These are phyloP conservation scores for Tuber indicum DNA, from an alignment of 495 filamentous ascomycete species.

Conservation along the genomic window DNA sequence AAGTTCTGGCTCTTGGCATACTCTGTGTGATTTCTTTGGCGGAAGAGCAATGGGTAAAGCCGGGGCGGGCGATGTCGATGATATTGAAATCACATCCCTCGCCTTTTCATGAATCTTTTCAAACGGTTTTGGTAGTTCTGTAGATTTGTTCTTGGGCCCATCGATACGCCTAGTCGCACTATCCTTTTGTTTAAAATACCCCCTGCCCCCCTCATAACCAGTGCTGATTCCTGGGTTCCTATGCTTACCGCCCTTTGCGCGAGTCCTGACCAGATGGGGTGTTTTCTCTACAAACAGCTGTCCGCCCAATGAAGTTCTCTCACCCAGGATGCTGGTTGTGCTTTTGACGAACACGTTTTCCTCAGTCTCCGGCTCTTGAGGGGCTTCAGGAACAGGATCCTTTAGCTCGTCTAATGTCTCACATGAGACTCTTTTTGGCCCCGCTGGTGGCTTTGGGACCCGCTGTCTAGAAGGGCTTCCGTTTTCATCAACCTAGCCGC, in stretches of 20 bases:
- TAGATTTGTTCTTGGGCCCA: not conserved
- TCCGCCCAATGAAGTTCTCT: not conserved
- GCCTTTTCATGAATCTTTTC: not conserved
- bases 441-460: not conserved
- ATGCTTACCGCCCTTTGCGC: not conserved
- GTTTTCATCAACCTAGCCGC: conserved; percentile 13
- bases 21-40: not conserved
- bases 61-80: not conserved
- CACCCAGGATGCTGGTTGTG: not conserved
- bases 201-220: not conserved
- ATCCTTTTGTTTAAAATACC: not conserved
- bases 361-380: not conserved
- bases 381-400: not conserved
- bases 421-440: not conserved
- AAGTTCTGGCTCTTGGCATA: not conserved
- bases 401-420: not conserved
- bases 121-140: not conserved
- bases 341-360: not conserved
- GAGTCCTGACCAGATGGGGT: not conserved
- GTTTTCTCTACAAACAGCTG: not conserved
- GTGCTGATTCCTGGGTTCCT: not conserved
- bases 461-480: conserved; percentile 14
- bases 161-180: not conserved
- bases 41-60: not conserved
- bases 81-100: not conserved